Conservation (phyloP, 108 stramenopile species). For the Fragilaria crotonensis region DNA sequence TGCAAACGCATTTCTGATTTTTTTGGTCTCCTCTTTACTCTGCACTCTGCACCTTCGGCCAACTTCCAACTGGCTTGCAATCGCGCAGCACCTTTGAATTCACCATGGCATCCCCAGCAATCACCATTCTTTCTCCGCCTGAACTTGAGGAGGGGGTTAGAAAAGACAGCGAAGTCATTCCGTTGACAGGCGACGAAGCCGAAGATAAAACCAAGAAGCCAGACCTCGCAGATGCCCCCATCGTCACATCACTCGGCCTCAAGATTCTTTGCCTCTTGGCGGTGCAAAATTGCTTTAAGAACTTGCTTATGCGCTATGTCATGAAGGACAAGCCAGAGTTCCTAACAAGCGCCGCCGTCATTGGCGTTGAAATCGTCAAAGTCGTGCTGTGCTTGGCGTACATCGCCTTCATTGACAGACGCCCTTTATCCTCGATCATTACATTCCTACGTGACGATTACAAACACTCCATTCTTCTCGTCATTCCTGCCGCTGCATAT, state of each 20-base stretch:
- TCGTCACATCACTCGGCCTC: slow-evolving; percentile 29
- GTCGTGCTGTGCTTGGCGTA: slow-evolving; percentile 42
- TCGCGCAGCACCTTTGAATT: no score
- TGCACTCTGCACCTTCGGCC: no score
- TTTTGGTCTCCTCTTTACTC: no score
- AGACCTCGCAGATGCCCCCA: background rate
- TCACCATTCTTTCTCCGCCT: no score
- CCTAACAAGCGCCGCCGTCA: slow-evolving; percentile 66
- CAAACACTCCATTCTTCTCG: slow-evolving; percentile 65
- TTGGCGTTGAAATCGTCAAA: slow-evolving; percentile 64
- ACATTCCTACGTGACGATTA: slow-evolving; percentile 60
- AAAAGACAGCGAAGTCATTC: background rate
- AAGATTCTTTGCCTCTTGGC: slow-evolving; percentile 70
- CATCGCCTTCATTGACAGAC: slow-evolving; percentile 45
- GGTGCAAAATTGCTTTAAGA: slow-evolving; percentile 77
- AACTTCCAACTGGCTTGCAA: no score
- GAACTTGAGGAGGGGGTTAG: background rate
- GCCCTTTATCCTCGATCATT: slow-evolving; percentile 19
- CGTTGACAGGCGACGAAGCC: background rate
- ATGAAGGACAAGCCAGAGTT: slow-evolving; percentile 72
- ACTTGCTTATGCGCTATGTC: slow-evolving; percentile 71
- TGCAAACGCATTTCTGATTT: no score
- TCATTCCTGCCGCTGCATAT: slow-evolving; percentile 91
- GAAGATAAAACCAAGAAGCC: background rate
- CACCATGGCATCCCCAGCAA: no score